Evolutionary conservation across 202 grass and related monocot species (phyloP).

Genomic region (Brachypodium distachyon): DNA sequence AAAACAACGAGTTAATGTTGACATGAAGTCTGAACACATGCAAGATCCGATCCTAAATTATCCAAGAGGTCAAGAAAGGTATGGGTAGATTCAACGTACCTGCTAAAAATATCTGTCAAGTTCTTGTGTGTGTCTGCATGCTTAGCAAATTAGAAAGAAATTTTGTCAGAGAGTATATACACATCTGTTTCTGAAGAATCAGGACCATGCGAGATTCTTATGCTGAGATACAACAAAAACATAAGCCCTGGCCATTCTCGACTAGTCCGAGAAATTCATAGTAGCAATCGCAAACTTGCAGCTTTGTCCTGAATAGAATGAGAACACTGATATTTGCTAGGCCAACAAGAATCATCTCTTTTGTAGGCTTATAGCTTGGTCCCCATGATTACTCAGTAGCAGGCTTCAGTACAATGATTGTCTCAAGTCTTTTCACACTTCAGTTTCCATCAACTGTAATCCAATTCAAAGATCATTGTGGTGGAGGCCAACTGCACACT

Average conservation of each 20-base stretch:
- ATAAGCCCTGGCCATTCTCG: background rate
- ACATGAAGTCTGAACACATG: slow-evolving; percentile 35
- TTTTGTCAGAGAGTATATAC: background rate
- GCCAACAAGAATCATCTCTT: slow-evolving; percentile 12
- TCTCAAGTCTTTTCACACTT: slow-evolving; percentile 22
- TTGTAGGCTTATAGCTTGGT: slow-evolving; percentile 41
- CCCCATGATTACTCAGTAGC: slow-evolving; percentile 14
- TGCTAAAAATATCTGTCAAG: slow-evolving; percentile 17
- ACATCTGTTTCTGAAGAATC: background rate
- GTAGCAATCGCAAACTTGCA: background rate
- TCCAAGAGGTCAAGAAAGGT: background rate
- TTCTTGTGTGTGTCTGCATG: background rate
- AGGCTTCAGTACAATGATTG: slow-evolving; percentile 7
- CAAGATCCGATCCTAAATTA: background rate
- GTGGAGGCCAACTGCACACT: slow-evolving; percentile 9
- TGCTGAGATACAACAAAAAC: background rate
- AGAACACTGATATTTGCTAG: slow-evolving; percentile 5
- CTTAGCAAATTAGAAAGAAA: background rate
- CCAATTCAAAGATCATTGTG: background rate
- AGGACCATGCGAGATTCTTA: background rate
- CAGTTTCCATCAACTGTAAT: background rate
- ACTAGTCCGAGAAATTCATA: background rate
- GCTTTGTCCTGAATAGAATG: background rate
- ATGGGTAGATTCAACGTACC: background rate
- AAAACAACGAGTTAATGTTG: slow-evolving; percentile 13